Percentiles rank a stretch among this genome's conserved stretches.
These are phyloP conservation scores for Boletellus sp. DNA, from an alignment of 768 basidiomycete species.

Conservation along the genomic window DNA sequence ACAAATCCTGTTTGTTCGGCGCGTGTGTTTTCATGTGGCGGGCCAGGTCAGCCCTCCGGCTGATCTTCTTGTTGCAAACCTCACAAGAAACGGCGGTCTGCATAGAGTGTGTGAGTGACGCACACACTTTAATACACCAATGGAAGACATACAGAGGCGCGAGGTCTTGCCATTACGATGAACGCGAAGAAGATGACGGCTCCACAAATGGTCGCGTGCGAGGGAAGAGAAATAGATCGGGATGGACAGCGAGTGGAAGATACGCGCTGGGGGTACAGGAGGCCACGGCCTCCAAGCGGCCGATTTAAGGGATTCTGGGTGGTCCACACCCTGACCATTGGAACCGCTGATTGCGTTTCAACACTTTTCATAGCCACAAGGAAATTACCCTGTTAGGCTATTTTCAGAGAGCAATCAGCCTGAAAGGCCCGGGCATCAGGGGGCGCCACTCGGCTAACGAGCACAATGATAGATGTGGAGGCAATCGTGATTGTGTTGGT, in stretches of 20 bases:
- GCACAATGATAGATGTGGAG: neutral
- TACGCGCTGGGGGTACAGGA: neutral
- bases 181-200: neutral
- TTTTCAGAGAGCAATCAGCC: slow-evolving; percentile 19
- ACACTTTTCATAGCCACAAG: slow-evolving; percentile 14
- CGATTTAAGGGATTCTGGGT: slow-evolving; percentile 19
- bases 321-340: slow-evolving; percentile 13
- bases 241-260: neutral
- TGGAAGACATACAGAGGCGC: neutral
- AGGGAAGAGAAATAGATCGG: neutral
- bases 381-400: slow-evolving; percentile 21
- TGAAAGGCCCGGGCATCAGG: slow-evolving; percentile 12
- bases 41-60: slow-evolving; percentile 24
- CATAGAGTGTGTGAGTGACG: neutral
- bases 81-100: slow-evolving; percentile 12
- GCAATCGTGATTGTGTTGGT: slow-evolving; percentile 20
- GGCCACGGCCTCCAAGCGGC: slow-evolving; percentile 1
- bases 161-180: neutral
- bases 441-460: slow-evolving; percentile 24
- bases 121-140: neutral
- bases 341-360: slow-evolving; percentile 26
- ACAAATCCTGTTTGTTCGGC: slow-evolving; percentile 23
- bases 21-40: slow-evolving; percentile 29
- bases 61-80: slow-evolving; percentile 13
- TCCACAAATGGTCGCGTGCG: neutral